Conservation (phyloP, 306 rosid genomes). For the Medicago lupulina region DNA sequence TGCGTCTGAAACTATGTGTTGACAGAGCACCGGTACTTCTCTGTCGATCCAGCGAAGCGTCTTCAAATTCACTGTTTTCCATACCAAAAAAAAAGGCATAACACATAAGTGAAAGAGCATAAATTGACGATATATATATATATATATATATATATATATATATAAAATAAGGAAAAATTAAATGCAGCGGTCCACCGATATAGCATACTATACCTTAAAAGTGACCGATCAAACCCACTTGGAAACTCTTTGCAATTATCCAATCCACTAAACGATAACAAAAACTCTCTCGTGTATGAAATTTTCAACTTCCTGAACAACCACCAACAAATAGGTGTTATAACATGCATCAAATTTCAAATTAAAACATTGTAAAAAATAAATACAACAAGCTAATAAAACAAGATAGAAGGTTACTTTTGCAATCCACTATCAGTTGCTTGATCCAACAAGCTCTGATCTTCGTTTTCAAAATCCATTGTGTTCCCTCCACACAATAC, state of each 20-base stretch:
- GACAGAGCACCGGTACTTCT: conserved; percentile 72
- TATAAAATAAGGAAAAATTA: not conserved
- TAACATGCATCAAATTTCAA: conserved; percentile 27
- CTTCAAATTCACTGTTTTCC: conserved; percentile 78
- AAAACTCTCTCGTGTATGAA: conserved; percentile 76
- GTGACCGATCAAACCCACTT: conserved; percentile 72
- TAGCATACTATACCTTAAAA: conserved; percentile 62
- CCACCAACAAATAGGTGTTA: conserved; percentile 35
- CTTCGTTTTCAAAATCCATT: conserved; percentile 80
- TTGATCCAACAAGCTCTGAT: conserved; percentile 49
- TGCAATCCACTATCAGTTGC: conserved; percentile 54
- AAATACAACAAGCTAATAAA: conserved; percentile 15
- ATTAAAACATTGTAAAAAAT: not conserved
- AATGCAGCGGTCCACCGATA: conserved; percentile 12
- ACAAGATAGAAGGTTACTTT: conserved; percentile 55
- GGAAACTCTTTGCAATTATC: conserved; percentile 84
- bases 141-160: too few species aligned
- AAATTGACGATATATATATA: not conserved
- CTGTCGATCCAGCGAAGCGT: conserved; percentile 68
- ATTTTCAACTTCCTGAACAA: conserved; percentile 67
- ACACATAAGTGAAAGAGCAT: conserved; percentile 23
- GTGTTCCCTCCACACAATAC: conserved; percentile 45
- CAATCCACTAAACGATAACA: conserved; percentile 76
- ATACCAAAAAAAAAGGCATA: not conserved
- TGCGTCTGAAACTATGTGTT: conserved; percentile 64